phyloP scores from a whole-genome alignment of 2,329 filamentous ascomycete genomes.

The Phialophora expanda region DNA sequence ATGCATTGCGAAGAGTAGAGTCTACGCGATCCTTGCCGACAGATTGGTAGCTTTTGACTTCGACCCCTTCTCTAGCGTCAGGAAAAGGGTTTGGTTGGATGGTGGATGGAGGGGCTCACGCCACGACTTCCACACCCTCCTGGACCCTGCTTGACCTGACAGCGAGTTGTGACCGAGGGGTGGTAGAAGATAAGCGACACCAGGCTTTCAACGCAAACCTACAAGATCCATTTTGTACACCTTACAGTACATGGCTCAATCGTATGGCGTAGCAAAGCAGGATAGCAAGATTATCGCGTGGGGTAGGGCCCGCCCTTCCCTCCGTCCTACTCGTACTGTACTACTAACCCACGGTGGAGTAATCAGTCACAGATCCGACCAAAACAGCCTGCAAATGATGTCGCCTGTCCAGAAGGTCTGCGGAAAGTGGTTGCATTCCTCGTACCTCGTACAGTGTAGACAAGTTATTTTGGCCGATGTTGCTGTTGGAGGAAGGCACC shows the following conservation, averaged over 20 bases:
- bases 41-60: not conserved
- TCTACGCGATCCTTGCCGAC: not conserved
- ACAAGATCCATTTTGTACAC: not conserved
- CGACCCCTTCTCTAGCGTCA: not conserved
- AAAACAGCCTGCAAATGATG: not conserved
- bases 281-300: not conserved
- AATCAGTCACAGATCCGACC: not conserved
- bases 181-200: not conserved
- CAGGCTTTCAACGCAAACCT: not conserved
- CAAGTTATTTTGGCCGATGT: not conserved
- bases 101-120: not conserved
- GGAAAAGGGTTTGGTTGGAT: not conserved
- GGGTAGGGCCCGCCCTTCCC: not conserved
- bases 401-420: not conserved
- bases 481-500: not conserved
- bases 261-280: not conserved
- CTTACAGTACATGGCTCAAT: not conserved
- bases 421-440: not conserved
- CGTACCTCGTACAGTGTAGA: not conserved
- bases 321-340: not conserved
- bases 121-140: not conserved
- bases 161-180: not conserved
- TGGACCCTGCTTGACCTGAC: not conserved
- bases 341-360: not conserved
- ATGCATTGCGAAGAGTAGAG: not conserved